Evolutionary conservation across 2,329 filamentous ascomycete species (phyloP).

Genomic region (Xylariaceae sp.): DNA sequence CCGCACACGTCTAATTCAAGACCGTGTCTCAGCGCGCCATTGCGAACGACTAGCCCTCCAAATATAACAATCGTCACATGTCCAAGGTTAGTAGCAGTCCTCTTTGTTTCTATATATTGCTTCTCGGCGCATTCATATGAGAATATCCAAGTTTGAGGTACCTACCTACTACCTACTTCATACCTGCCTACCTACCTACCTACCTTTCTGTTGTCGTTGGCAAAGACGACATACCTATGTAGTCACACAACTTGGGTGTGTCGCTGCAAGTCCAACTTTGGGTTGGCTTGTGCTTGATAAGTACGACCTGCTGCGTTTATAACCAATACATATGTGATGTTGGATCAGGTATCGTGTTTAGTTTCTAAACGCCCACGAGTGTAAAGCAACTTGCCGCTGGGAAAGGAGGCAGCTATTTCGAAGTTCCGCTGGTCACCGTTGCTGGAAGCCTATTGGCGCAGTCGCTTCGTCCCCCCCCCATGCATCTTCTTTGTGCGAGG

Average conservation of each 20-base stretch:
- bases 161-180: not conserved
- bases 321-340: not conserved
- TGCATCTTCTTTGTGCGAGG: slow-evolving; percentile 8
- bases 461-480: slow-evolving; percentile 3
- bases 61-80: slow-evolving; percentile 19
- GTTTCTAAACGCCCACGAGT: slow-evolving; percentile 5
- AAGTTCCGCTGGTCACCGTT: slow-evolving; percentile 19
- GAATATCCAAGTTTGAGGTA: not conserved
- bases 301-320: slow-evolving; percentile 1
- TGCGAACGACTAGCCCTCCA: slow-evolving; percentile 18
- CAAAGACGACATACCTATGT: slow-evolving; percentile 1
- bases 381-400: slow-evolving; percentile 10
- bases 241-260: slow-evolving; percentile 15
- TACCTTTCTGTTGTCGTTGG: not conserved
- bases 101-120: slow-evolving; percentile 4
- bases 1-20: slow-evolving; percentile 20
- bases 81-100: slow-evolving; percentile 17
- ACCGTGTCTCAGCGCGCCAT: slow-evolving; percentile 19
- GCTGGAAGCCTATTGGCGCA: slow-evolving; percentile 14
- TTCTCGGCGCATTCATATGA: not conserved
- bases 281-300: slow-evolving; percentile 11
- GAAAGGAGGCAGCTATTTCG: slow-evolving; percentile 13
- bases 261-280: slow-evolving; percentile 12
- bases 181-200: too few relatives aligned
- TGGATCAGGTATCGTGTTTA: not conserved